Percentiles rank a stretch among this genome's conserved stretches.
Evolutionary conservation across 2,329 filamentous ascomycete species (phyloP).

Genomic region (Amauroascus verrucosus): DNA sequence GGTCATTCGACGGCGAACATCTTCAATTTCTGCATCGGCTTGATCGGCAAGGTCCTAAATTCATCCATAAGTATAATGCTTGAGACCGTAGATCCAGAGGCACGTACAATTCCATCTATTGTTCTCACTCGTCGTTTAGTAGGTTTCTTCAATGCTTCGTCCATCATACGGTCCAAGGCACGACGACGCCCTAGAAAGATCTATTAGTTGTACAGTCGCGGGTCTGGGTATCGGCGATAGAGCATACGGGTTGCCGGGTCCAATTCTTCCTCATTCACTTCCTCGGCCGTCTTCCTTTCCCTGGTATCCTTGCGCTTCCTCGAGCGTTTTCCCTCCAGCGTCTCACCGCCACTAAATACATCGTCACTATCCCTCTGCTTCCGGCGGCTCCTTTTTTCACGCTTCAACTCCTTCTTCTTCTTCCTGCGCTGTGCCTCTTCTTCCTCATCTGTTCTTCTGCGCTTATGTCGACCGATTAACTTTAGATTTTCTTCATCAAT

Average conservation of each 20-base stretch:
- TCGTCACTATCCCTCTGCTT: conserved; percentile 55
- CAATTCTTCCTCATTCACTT: conserved; percentile 65
- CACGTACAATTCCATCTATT: conserved; percentile 74
- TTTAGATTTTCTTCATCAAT: conserved; percentile 54
- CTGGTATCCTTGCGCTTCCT: conserved; percentile 41
- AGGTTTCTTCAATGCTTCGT: conserved; percentile 76
- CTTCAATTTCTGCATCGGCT: conserved; percentile 80
- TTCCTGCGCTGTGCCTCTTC: conserved; percentile 52
- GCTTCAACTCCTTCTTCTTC: conserved; percentile 54
- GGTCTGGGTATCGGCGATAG: neutral
- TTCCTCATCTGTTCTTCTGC: conserved; percentile 52
- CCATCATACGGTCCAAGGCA: conserved; percentile 77
- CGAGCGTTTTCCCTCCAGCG: conserved; percentile 45
- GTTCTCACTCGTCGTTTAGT: conserved; percentile 60
- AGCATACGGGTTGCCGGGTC: conserved; percentile 69
- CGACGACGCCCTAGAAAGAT: conserved; percentile 51
- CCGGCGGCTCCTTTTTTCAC: conserved; percentile 56
- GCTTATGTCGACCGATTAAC: conserved; percentile 52
- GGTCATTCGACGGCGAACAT: conserved; percentile 83
- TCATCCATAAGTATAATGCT: neutral
- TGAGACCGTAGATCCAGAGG: neutral
- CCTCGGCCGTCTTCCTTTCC: conserved; percentile 47
- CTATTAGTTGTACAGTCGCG: neutral
- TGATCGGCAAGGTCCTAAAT: conserved; percentile 73
- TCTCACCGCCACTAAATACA: conserved; percentile 43